Evolutionary conservation across 192 early-diverging fungal genomes (phyloP).

Genomic region (Coemansia sp.): DNA sequence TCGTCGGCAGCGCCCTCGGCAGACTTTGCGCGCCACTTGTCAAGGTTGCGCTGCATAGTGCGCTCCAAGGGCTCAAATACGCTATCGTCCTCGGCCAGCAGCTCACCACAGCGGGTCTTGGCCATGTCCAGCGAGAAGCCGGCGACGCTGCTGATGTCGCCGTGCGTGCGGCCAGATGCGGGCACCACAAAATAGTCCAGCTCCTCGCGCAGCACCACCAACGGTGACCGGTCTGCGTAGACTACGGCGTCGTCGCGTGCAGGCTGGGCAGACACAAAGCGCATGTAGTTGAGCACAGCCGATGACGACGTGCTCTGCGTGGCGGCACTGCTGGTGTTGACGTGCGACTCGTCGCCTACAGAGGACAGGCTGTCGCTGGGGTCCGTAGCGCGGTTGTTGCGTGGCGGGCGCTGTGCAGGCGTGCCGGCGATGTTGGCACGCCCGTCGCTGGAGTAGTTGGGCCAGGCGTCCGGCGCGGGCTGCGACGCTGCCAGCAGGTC

Average conservation of each 20-base stretch:
- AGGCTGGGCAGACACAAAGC: slow-evolving; percentile 26
- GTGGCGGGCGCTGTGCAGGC: neutral
- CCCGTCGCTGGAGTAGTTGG: slow-evolving; percentile 37
- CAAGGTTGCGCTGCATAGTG: slow-evolving; percentile 63
- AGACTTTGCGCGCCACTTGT: slow-evolving; percentile 43
- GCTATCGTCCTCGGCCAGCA: slow-evolving; percentile 63
- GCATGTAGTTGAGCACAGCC: slow-evolving; percentile 53
- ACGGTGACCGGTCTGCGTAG: slow-evolving; percentile 60
- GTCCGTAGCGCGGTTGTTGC: neutral
- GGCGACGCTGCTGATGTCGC: slow-evolving; percentile 45
- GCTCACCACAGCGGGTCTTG: slow-evolving; percentile 62
- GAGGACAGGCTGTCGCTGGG: slow-evolving; percentile 41
- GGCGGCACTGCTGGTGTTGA: slow-evolving; percentile 45
- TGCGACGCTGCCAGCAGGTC: slow-evolving; percentile 19
- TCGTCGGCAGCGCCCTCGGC: slow-evolving; percentile 45
- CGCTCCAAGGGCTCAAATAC: slow-evolving; percentile 75
- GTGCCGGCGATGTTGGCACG: slow-evolving; percentile 26
- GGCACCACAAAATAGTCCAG: slow-evolving; percentile 73
- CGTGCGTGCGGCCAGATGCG: slow-evolving; percentile 29
- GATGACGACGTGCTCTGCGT: slow-evolving; percentile 54
- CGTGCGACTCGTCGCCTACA: slow-evolving; percentile 32
- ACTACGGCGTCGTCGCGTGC: slow-evolving; percentile 12
- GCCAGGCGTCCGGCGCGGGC: slow-evolving; percentile 22
- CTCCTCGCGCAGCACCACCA: slow-evolving; percentile 76
- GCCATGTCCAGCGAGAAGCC: slow-evolving; percentile 53